Evolutionary conservation across 2,329 filamentous ascomycete species (phyloP).

Genomic region (Fusarium albosuccineum): DNA sequence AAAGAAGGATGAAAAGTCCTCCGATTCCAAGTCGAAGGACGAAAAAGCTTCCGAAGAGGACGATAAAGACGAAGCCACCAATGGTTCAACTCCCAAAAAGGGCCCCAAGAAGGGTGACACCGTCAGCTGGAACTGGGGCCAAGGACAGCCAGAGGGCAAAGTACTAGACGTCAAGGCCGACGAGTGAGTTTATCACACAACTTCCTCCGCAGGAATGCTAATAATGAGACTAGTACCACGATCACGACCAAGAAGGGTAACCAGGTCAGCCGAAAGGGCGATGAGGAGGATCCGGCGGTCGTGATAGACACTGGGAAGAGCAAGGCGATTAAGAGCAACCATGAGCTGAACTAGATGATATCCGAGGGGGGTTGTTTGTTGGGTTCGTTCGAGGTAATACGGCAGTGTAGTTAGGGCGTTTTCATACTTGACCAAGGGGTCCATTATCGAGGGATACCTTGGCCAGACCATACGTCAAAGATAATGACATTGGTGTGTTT

Average conservation of each 20-base stretch:
- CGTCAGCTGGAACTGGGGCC: conserved; percentile 62
- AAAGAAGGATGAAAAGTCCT: conserved; percentile 22
- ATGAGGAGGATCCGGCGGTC: conserved; percentile 58
- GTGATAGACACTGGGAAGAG: conserved; percentile 58
- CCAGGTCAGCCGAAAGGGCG: conserved; percentile 55
- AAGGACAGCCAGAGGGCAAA: conserved; percentile 58
- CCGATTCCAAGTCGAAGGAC: not conserved
- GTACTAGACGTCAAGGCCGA: conserved; percentile 59
- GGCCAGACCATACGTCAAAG: too few species aligned
- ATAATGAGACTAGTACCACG: conserved; percentile 10
- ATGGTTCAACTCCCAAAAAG: conserved; percentile 43
- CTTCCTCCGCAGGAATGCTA: not conserved
- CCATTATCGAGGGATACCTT: too few species aligned
- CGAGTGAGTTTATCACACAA: conserved; percentile 47
- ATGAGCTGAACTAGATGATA: conserved; percentile 52
- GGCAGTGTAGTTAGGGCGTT: too few species aligned
- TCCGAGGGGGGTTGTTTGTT: too few species aligned
- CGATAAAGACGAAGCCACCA: not conserved
- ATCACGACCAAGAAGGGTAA: conserved; percentile 59
- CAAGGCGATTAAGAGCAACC: conserved; percentile 57
- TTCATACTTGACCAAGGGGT: too few species aligned
- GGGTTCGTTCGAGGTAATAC: not conserved
- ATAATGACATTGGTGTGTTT: too few species aligned
- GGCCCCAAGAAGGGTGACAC: conserved; percentile 57
- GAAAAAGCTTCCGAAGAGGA: conserved; percentile 3